These are phyloP conservation scores for Pholiota microspora DNA, from an alignment of 768 basidiomycete species.

Conservation along the genomic window DNA sequence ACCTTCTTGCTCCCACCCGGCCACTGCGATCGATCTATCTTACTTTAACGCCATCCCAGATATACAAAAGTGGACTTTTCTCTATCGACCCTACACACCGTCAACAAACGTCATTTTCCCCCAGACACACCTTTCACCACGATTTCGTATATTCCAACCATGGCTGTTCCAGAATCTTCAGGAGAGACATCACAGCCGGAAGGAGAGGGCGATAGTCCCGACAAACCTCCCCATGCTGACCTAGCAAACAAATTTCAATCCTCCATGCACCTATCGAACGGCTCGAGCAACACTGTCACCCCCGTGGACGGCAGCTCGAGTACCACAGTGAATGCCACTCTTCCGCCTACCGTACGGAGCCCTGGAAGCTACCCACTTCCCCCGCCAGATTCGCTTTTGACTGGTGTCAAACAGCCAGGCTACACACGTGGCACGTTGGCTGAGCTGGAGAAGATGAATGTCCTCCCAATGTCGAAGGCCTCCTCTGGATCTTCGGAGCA, in stretches of 20 bases:
- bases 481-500: conserved; percentile 38
- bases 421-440: conserved; percentile 31
- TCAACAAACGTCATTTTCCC: no score
- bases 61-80: conserved; percentile 22
- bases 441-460: conserved; percentile 39
- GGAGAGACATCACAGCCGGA: conserved; percentile 52
- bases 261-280: conserved; percentile 17
- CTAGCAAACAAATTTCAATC: conserved; percentile 26
- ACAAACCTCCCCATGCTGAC: conserved; percentile 52
- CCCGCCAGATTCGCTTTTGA: conserved; percentile 45
- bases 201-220: conserved; percentile 57
- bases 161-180: conserved; percentile 46
- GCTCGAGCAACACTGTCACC: conserved; percentile 16
- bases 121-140: conserved; percentile 16
- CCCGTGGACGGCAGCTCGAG: conserved; percentile 14
- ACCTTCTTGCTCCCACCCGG: conserved; percentile 21
- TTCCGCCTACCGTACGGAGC: conserved; percentile 14
- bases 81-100: conserved; percentile 19
- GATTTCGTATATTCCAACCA: conserved; percentile 18
- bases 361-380: conserved; percentile 43
- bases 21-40: conserved; percentile 15
- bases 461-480: conserved; percentile 16
- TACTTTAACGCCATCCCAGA: conserved; percentile 9
- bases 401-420: conserved; percentile 51
- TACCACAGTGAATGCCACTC: no score